Evolutionary conservation across 345 rosid species (phyloP), one percentile per base, ranked within the genome.

Genomic region (Camelina laxa): DNA sequence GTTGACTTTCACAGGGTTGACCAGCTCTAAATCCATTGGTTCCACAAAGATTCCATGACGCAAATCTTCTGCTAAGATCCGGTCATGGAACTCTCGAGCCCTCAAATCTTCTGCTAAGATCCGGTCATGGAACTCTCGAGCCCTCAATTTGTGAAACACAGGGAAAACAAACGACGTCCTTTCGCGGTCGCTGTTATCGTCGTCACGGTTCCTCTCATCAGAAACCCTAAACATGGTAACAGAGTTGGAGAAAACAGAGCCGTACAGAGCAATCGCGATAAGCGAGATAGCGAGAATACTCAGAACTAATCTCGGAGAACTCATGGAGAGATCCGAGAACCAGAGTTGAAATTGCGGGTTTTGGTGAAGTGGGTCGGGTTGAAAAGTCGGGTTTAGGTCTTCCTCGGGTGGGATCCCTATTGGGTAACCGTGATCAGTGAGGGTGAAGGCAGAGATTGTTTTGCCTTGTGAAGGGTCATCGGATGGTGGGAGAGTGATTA

Each of bases 401-500:
- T 63, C 63, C 20, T 49, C 82, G 22, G 82, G 60, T 14, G 24
- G 80, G 45, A 50, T 64, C 16, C 81, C 42, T 1, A 60, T 82
- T 15, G 83, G 67, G 27, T 70, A 63, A 66, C 70, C 67, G 71
- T 75, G 84, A 57, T 81, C 79, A 35, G 91, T 78, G 72, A 94
- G 78, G 31, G 95, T 88, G 68, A 83, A 86, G 74, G 93, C 91
- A 61, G 98, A 84, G 78, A 94, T 89, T 42, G 97, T 94, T 84
- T 94, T 94, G 78, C 98, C 97, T 61, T 83, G 17, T 38, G 89
- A 87, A 60, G 91, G 96, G 51, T 90, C 87, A 62, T 91, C 84
- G 1, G 88, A 77, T 0, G 98, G 98, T 38, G 98, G 98, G 68
- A 94, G 91, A 69, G 95, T 86, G 83, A 94, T 89, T 27, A 91